These are phyloP conservation scores for Dactylorhiza incarnata DNA, from an alignment of 106 monocot species.

Conservation along the genomic window DNA sequence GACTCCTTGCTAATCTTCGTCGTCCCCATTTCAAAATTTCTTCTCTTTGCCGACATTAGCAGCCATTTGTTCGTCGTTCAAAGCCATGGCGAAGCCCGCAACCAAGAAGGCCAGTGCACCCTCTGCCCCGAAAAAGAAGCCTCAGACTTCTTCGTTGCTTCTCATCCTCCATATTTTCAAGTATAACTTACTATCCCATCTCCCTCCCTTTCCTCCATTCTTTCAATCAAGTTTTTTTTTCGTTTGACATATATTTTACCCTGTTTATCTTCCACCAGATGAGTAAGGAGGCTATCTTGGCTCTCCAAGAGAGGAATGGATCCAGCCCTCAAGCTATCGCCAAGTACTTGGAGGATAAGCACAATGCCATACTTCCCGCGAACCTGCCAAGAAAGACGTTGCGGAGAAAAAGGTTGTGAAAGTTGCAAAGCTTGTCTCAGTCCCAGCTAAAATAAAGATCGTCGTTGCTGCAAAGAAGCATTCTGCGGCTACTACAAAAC, in stretches of 20 bases:
- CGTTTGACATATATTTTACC: not conserved
- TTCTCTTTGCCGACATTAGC: no score
- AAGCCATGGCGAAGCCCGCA: no score
- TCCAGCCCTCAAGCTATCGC: constrained; percentile 69
- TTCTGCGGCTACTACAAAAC: no score
- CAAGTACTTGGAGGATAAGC: constrained; percentile 65
- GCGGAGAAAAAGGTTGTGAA: constrained; percentile 8
- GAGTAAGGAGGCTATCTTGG: constrained; percentile 60
- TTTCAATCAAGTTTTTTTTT: not conserved
- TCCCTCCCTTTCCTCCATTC: not conserved
- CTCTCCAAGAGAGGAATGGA: constrained; percentile 43
- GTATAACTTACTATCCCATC: not conserved
- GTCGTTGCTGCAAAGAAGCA: no score
- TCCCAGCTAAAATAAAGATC: not conserved
- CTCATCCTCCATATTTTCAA: not conserved
- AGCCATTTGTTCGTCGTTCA: no score
- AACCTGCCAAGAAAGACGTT: no score
- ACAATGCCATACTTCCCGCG: constrained; percentile 39
- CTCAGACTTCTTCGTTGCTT: no score
- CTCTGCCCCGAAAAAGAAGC: no score
- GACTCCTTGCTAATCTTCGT: no score
- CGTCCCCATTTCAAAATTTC: no score
- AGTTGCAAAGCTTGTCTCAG: constrained; percentile 2
- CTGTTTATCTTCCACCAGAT: constrained; percentile 30
- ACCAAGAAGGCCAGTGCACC: no score